Base-by-base conservation (phyloP, 179 eudicot genomes). In the Monotropa hypopitys region DNA sequence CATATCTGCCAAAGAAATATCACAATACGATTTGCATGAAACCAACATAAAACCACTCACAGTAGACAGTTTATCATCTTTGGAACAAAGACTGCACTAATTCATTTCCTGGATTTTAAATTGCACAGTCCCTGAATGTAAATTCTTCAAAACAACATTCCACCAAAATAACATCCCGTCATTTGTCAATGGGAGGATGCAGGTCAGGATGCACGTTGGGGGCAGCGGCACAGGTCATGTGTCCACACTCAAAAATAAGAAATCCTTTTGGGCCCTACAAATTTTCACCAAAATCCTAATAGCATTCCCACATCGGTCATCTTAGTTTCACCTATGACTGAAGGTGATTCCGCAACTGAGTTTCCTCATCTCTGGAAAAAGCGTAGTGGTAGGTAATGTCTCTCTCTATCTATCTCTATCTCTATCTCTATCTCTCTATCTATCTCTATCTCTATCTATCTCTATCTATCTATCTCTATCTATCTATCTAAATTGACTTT, bases 1-100 rank as follows among this genome's bases (percentile, higher is more conserved):
- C 98, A 89, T 93, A 95, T 89, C 99, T 95, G 98, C 88, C 87
- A 79, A 77, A 62, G 82, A 50, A 57, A 72, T 68, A 72, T 54
- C 15, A 72, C 50, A 26, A 76, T 77, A 79, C 76, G 61, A 59
- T 51, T 56, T 75, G 77, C 40, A 51, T 33, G 32, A 3, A 7
- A 77, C 38, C 2, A n/a, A 75, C 16, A 16, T 20, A 61, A 13
- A 74, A 16, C 26, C 15, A 40, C 26, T 7, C 51, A 75, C 40
- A 18, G 51, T 40, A 6, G 30, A 61, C 70, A 61, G 12, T 28
- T 45, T 28, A 59, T 26, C 2, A 75, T 42, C 13, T 74, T 61
- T 18, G n/a, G 59, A 26, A 40, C 42, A 61, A 6, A 43, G 53
- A 43, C 21, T 28, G 40, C 43, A 61, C 53, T 61, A 61, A 7